Base-by-base conservation (phyloP, 176 grass and related monocot genomes). In the Bolboschoenus planiculmis region DNA sequence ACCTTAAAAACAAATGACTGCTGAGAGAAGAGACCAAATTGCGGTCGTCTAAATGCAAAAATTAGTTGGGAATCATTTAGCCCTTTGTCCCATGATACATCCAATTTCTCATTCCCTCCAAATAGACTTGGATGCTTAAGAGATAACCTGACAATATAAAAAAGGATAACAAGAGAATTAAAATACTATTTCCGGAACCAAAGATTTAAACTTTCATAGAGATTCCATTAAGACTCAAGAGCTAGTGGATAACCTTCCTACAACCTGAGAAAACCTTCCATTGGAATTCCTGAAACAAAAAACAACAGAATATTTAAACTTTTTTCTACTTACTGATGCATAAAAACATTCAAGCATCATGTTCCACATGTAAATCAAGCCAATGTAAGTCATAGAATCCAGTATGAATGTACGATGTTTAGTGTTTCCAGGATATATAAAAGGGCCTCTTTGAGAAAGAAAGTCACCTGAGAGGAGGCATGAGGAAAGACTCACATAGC, bases 1-100 rank as follows among this genome's bases (percentile, higher is more conserved):
- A 99, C 96, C 96, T 99, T 86, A 83, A 99, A 59, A 82, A 93
- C 86, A 84, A 95, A 95, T 15, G 96, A 99, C 78, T 93, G 92
- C 63, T 95, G 92, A 27, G 88, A 83, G 8, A 90, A 56, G 87
- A 88, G 91, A 66, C 92, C 91, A 18, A 89, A 85, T 36, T 78
- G 90, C 11, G 91, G 96, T 14, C 89, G 89, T 70, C 92, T 99
- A 57, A 95, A 84, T 53, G 96, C 92, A 34, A 93, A 54, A 34
- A 87, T 78, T n/a, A 91, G 62, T 55, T 93, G 91, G n/a, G 96
- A 95, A 70, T 99, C 96, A 29, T 93, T 89, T 40, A 99, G 78
- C 18, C 96, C 92, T 86, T 99, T 95, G 84, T 99, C 91, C 84
- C 91, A 86, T 83, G 91, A 86, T 29, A 95, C 75, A 61, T 99